phyloP scores from a whole-genome alignment of 192 early-diverging fungal genomes.

The Coemansia sp. region DNA sequence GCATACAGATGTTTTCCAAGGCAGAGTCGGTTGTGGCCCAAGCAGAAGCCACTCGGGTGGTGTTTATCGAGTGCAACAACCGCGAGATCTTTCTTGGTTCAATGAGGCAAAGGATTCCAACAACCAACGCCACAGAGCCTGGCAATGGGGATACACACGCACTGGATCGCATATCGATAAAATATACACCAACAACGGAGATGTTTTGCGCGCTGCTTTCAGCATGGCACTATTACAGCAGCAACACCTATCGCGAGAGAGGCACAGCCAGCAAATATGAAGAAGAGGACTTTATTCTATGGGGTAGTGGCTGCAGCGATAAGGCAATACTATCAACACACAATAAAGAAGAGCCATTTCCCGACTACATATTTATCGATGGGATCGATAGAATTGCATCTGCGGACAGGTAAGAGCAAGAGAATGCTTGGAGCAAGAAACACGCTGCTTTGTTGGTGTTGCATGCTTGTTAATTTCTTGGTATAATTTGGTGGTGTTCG shows the following conservation, averaged over 20 bases:
- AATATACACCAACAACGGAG: conserved; percentile 26
- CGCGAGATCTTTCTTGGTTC: conserved; percentile 19
- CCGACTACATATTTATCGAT: conserved; percentile 48
- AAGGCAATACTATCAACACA: not conserved
- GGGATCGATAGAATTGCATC: conserved; percentile 36
- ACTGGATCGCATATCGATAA: conserved; percentile 24
- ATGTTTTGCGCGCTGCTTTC: conserved; percentile 45
- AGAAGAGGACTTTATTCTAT: conserved; percentile 41
- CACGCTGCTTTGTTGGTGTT: not conserved
- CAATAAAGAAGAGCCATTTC: not conserved
- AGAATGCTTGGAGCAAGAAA: no score
- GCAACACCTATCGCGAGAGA: not conserved
- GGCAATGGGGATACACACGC: not conserved
- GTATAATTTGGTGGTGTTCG: not conserved
- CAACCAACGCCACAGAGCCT: not conserved
- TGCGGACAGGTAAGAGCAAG: conserved; percentile 23
- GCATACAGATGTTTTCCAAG: conserved; percentile 23
- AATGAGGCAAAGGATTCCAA: not conserved
- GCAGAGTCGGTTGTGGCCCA: conserved; percentile 20
- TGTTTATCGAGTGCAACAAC: conserved; percentile 39
- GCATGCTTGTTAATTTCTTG: not conserved
- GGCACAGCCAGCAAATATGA: not conserved
- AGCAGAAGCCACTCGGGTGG: not conserved
- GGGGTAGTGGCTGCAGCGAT: not conserved
- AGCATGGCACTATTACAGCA: conserved; percentile 31